These are phyloP conservation scores for Endoconidiophora polonica DNA, from an alignment of 2,329 filamentous ascomycete species.

Conservation along the genomic window DNA sequence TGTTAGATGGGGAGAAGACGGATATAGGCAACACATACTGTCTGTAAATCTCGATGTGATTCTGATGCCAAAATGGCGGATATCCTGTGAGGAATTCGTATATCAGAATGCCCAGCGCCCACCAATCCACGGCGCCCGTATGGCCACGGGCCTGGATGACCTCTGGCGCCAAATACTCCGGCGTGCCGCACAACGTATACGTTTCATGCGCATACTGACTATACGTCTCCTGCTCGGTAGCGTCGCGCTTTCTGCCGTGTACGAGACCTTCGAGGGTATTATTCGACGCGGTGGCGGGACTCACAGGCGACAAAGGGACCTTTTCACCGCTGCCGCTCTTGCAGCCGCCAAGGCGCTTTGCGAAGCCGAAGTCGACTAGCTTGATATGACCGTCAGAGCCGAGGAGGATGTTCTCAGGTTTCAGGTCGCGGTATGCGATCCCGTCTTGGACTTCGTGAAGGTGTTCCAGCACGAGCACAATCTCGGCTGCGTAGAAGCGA, in stretches of 20 bases:
- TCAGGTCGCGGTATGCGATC: constrained; percentile 66
- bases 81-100: constrained; percentile 77
- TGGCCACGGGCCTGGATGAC: constrained; percentile 71
- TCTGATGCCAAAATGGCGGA: constrained; percentile 75
- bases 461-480: constrained; percentile 65
- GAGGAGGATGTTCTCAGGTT: constrained; percentile 67
- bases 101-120: constrained; percentile 68
- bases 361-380: constrained; percentile 73
- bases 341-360: constrained; percentile 49
- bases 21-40: constrained; percentile 30
- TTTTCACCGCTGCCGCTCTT: not conserved
- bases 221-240: constrained; percentile 13
- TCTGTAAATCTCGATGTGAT: constrained; percentile 76
- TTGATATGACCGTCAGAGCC: constrained; percentile 66
- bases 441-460: constrained; percentile 63
- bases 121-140: constrained; percentile 68
- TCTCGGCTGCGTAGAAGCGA: constrained; percentile 71
- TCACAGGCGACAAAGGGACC: not conserved
- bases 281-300: not conserved
- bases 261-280: too few species aligned
- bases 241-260: not conserved
- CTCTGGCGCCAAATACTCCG: constrained; percentile 70
- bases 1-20: not conserved
- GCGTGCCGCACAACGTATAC: constrained; percentile 69
- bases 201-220: constrained; percentile 44